Evolutionary conservation across 1,284 basidiomycete genomes (phyloP).

Genomic region (Rhodotorula sp.): DNA sequence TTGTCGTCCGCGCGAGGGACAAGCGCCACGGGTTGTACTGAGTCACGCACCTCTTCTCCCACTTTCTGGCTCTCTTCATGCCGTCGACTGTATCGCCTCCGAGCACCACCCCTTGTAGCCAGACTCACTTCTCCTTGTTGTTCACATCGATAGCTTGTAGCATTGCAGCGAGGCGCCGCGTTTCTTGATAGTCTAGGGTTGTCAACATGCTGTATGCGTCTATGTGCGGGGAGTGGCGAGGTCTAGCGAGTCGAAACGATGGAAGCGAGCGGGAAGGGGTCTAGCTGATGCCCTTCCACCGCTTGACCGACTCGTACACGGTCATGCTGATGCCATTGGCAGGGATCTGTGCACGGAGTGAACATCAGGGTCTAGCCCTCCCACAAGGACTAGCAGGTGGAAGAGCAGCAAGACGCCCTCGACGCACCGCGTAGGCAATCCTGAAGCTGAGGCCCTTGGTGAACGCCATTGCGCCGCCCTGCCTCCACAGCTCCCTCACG

Average conservation of each 20-base stretch:
- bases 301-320: conserved; percentile 41
- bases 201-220: neutral
- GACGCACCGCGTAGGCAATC: conserved; percentile 41
- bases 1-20: neutral
- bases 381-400: too few species aligned
- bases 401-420: too few species aligned
- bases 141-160: too few species aligned
- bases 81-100: neutral
- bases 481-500: conserved; percentile 33
- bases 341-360: conserved; percentile 28
- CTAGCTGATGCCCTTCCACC: conserved; percentile 30
- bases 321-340: conserved; percentile 44
- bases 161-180: neutral
- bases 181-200: neutral
- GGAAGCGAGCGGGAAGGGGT: neutral
- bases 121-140: neutral
- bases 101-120: neutral
- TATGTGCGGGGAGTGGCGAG: conserved; percentile 3
- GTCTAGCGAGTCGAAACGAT: neutral
- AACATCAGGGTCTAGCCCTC: neutral
- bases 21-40: neutral
- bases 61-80: neutral
- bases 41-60: too few species aligned
- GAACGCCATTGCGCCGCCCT: conserved; percentile 39
- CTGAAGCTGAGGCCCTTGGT: conserved; percentile 40